A percentile compares a stretch with the other conserved stretches of the same genome.
Conservation (phyloP, 2,329 filamentous ascomycete species). For the Penicillium crustosum region DNA sequence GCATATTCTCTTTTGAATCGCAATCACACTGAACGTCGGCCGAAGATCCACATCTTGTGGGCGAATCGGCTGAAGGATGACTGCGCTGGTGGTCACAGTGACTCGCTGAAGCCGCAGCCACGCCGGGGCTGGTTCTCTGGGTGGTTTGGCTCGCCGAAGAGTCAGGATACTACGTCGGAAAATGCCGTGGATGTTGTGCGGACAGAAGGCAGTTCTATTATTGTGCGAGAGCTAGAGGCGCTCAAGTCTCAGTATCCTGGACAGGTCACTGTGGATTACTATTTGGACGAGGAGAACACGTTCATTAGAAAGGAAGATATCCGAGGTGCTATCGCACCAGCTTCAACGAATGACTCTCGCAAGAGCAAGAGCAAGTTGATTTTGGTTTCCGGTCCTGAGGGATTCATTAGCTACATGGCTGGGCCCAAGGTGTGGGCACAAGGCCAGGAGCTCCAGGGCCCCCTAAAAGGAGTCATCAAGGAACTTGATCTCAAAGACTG, state of each 20-base stretch:
- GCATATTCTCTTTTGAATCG: constrained; percentile 58
- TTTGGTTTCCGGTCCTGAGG: constrained; percentile 87
- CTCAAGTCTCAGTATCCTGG: constrained; percentile 60
- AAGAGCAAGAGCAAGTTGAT: constrained; percentile 54
- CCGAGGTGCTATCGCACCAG: constrained; percentile 30
- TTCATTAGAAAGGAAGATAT: constrained; percentile 62
- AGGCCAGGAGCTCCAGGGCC: constrained; percentile 73
- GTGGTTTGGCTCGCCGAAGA: constrained; percentile 24
- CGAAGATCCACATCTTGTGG: constrained; percentile 74
- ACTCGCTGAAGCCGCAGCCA: constrained; percentile 35
- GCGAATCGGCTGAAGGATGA: constrained; percentile 69
- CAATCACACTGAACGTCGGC: constrained; percentile 32
- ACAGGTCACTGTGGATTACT: constrained; percentile 67
- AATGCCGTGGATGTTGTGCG: background rate
- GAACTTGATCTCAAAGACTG: constrained; percentile 59
- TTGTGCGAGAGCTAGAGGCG: constrained; percentile 63
- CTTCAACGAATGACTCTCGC: constrained; percentile 26
- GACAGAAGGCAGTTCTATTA: constrained; percentile 26
- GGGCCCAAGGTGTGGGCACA: constrained; percentile 74
- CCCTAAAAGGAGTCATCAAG: constrained; percentile 67
- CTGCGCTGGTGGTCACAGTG: constrained; percentile 60
- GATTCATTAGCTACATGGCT: constrained; percentile 78
- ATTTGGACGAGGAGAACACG: constrained; percentile 75
- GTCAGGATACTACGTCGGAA: background rate
- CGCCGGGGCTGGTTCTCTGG: constrained; percentile 33